Base-by-base conservation (phyloP, 768 basidiomycete genomes). In the Phylloporus arenicola region DNA sequence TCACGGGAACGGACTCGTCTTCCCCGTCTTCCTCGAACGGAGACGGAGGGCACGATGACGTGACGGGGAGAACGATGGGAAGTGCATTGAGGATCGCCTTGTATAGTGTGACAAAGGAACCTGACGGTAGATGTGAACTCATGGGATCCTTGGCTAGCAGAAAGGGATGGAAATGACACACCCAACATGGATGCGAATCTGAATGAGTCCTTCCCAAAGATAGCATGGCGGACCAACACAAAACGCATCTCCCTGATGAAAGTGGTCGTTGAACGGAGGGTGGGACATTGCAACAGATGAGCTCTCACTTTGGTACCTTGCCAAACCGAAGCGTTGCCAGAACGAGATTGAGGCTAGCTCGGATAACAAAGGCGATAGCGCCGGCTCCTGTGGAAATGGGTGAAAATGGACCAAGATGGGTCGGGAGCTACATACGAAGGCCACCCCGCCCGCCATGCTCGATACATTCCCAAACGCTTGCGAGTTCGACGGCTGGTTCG, bases 101-200 rank as follows among this genome's bases (percentile, higher is more conserved):
- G 70, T 94, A 93, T 6, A 91, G 57, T 1, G 81, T 74, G 1
- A 86, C 84, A 55, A 92, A 92, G 1, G 84, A 80, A 19, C 83
- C 88, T 88, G 54, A 11, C 38, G 19, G n/a, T 8, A 16, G 16
- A 10, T 11, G 20, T 1, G n/a, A 3, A 16, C 13, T 45, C 27
- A 31, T 17, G 24, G 43, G 13, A 10, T n/a, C 27, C 29, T 17
- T 1, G n/a, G 27, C 20, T 6, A 4, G 19, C 1, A 20, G 20
- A 31, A 17, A 22, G 8, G 29, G 22, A 54, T 43, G 19, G 20
- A 43, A 37, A 54, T 7, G 48, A 53, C 49, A 1, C 24, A 84
- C 90, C 92, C 33, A 97, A 73, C 91, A 94, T 94, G 0, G 84
- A 82, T 4, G 84, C 89, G 55, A 95, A 94, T 17, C 93, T 74